phyloP scores from a whole-genome alignment of 2,329 filamentous ascomycete genomes.

The Beauveria scarabaeidicola region DNA sequence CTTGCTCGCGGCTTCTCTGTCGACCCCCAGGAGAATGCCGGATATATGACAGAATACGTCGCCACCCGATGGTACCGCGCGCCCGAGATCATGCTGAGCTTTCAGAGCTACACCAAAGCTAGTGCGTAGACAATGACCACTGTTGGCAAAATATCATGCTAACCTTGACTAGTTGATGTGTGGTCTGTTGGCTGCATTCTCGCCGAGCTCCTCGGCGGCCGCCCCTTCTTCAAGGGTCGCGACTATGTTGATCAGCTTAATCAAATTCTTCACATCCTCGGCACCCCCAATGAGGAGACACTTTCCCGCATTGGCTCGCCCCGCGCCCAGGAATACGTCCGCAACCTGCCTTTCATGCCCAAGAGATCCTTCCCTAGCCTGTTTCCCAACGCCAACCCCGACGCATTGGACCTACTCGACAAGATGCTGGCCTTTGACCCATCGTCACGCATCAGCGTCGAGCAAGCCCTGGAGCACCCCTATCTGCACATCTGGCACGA shows the following conservation, averaged over 20 bases:
- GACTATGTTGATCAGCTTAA: constrained; percentile 99
- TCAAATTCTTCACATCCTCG: constrained; percentile 96
- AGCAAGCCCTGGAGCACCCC: constrained; percentile 89
- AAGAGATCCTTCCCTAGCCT: constrained; percentile 84
- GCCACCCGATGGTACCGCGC: constrained; percentile 93
- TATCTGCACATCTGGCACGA: constrained; percentile 99
- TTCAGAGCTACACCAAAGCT: constrained; percentile 99
- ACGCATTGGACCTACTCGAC: constrained; percentile 90
- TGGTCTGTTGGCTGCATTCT: constrained; percentile 99
- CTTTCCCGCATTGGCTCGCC: constrained; percentile 89
- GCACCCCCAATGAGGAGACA: constrained; percentile 92
- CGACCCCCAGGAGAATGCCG: constrained; percentile 95
- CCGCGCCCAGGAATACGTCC: constrained; percentile 94
- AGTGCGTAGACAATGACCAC: constrained; percentile 55
- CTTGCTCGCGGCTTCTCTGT: constrained; percentile 93
- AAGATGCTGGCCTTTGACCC: constrained; percentile 98
- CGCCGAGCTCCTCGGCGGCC: constrained; percentile 87
- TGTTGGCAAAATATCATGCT: background rate
- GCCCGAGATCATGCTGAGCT: constrained; percentile 98
- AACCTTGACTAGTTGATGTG: constrained; percentile 67
- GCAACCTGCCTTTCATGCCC: constrained; percentile 89
- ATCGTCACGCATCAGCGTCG: constrained; percentile 83
- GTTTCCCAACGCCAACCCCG: constrained; percentile 91
- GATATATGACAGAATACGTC: constrained; percentile 99
- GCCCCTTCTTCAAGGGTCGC: constrained; percentile 97